phyloP scores from a whole-genome alignment of 106 monocot genomes.

The Posidonia australis region DNA sequence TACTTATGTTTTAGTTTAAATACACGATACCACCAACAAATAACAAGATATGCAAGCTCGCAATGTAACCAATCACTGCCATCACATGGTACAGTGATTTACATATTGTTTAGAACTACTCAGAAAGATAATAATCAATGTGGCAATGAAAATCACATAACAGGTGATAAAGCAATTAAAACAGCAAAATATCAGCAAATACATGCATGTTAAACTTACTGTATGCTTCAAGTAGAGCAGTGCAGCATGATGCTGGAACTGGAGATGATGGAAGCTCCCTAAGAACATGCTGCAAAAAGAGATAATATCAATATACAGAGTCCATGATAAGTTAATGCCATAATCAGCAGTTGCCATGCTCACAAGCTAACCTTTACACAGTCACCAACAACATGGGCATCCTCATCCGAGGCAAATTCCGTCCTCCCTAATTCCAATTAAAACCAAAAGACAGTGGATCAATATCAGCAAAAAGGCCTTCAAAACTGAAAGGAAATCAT shows the following conservation, averaged over 20 bases:
- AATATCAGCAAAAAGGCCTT: background rate
- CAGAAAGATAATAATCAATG: too few species aligned
- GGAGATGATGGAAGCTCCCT: constrained; percentile 97
- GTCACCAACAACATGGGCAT: constrained; percentile 97
- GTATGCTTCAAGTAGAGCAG: constrained; percentile 85
- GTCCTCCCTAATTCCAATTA: constrained; percentile 53
- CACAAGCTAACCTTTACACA: constrained; percentile 66
- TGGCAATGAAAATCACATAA: background rate
- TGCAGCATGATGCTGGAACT: constrained; percentile 97
- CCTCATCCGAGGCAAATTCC: constrained; percentile 80
- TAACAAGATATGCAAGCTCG: background rate
- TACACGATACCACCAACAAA: constrained; percentile 5
- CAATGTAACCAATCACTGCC: too few species aligned
- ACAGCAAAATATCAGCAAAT: background rate
- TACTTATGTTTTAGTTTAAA: background rate
- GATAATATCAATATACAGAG: constrained; percentile 1
- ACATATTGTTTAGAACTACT: too few species aligned
- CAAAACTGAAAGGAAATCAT: background rate
- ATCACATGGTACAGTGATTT: too few species aligned
- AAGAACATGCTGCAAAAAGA: constrained; percentile 70
- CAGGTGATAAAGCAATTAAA: background rate
- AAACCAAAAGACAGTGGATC: background rate
- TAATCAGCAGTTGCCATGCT: too few species aligned
- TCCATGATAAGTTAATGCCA: background rate
- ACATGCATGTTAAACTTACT: constrained; percentile 34